Evolutionary conservation across 352 stramenopile genomes (phyloP).

Genomic region (Phytophthora multivora): DNA sequence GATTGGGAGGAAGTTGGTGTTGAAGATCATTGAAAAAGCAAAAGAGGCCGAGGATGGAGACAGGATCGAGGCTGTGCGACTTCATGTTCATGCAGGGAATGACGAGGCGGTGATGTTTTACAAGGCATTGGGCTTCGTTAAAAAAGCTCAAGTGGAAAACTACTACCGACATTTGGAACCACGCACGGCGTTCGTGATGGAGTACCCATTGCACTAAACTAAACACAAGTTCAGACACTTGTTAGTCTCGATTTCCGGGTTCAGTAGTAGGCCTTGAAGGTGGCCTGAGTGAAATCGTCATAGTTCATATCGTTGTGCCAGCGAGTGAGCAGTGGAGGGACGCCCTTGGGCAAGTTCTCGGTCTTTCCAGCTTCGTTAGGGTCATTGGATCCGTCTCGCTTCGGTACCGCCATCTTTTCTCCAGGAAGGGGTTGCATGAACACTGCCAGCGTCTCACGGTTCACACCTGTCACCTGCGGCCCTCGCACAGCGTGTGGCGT

Average conservation of each 20-base stretch:
- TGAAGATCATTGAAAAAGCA: slow-evolving; percentile 41
- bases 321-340: slow-evolving; percentile 85
- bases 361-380: slow-evolving; percentile 55
- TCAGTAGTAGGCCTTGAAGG: slow-evolving; percentile 92
- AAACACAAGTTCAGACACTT: no score
- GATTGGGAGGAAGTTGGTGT: slow-evolving; percentile 42
- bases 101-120: slow-evolving; percentile 71
- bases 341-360: slow-evolving; percentile 76
- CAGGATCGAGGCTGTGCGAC: slow-evolving; percentile 32
- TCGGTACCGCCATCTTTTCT: slow-evolving; percentile 82
- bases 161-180: slow-evolving; percentile 75
- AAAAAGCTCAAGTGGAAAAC: slow-evolving; percentile 49
- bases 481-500: slow-evolving; percentile 92
- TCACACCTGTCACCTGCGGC: slow-evolving; percentile 71
- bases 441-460: slow-evolving; percentile 94
- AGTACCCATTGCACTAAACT: slow-evolving; percentile 32
- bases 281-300: slow-evolving; percentile 92
- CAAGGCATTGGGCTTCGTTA: slow-evolving; percentile 47
- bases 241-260: neutral
- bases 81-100: slow-evolving; percentile 73
- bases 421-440: slow-evolving; percentile 96
- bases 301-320: slow-evolving; percentile 92
- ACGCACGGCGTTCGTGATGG: slow-evolving; percentile 54
- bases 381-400: slow-evolving; percentile 26
- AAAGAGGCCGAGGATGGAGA: slow-evolving; percentile 18